Conservation (phyloP, 495 filamentous ascomycete genomes). For the Bacidia rubella region DNA sequence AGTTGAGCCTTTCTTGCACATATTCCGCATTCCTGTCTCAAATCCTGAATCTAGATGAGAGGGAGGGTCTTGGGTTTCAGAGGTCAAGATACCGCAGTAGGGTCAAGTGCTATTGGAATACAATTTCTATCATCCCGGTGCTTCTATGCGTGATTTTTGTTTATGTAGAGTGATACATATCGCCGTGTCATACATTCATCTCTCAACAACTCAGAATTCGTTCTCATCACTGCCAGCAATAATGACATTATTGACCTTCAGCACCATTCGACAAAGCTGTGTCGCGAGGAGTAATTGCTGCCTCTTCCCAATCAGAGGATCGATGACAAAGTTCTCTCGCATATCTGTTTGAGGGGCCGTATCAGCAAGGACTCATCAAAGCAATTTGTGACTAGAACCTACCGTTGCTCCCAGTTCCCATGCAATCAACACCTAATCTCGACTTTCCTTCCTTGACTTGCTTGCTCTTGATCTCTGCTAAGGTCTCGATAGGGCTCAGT, state of each 20-base stretch:
- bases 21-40: no score
- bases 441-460: conserved; percentile 84
- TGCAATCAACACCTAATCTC: conserved; percentile 90
- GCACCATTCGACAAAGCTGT: conserved; percentile 96
- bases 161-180: neutral
- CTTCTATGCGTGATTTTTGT: no score
- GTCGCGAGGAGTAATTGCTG: conserved; percentile 93
- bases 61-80: no score
- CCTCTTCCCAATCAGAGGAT: conserved; percentile 92
- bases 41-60: no score
- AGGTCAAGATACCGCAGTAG: no score
- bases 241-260: conserved; percentile 95
- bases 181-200: neutral
- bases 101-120: no score
- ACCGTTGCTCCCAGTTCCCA: conserved; percentile 84
- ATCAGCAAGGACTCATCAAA: neutral
- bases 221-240: conserved; percentile 83
- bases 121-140: no score
- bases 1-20: no score
- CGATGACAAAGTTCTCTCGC: conserved; percentile 94
- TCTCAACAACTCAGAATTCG: conserved; percentile 51
- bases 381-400: conserved; percentile 17
- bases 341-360: conserved; percentile 44
- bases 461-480: conserved; percentile 87
- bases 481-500: conserved; percentile 84